Conservation (phyloP, 2,329 filamentous ascomycete genomes). For the Trichoderma cornu-damae region DNA sequence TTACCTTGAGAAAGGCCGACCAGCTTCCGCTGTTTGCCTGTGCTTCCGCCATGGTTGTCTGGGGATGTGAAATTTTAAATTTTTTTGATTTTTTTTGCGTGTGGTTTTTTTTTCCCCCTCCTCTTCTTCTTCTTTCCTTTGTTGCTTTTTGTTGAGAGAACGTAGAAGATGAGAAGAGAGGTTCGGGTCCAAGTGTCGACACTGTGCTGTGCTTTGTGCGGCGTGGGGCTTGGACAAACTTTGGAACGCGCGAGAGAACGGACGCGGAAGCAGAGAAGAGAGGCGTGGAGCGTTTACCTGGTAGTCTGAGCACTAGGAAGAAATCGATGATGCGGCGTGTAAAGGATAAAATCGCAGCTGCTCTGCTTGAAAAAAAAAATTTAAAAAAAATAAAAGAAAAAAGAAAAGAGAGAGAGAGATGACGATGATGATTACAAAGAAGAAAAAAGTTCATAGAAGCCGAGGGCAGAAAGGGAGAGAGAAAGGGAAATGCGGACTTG, state of each 20-base stretch:
- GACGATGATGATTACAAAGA: background rate
- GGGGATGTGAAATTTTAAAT: background rate
- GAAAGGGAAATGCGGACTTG: background rate
- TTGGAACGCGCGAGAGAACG: background rate
- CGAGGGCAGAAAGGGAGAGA: background rate
- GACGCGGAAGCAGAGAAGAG: background rate
- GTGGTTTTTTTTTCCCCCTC: too few relatives aligned
- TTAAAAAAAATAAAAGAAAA: background rate
- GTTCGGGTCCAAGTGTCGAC: too few relatives aligned
- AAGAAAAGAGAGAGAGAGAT: background rate
- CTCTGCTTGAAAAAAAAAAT: background rate
- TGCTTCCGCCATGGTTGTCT: constrained; percentile 30
- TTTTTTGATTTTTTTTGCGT: background rate
- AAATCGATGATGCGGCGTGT: background rate
- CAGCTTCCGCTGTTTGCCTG: constrained; percentile 44
- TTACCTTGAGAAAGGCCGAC: constrained; percentile 50
- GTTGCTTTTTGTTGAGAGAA: background rate
- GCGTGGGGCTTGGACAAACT: background rate
- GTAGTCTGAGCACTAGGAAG: background rate
- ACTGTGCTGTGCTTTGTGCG: background rate
- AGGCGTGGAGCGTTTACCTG: too few relatives aligned
- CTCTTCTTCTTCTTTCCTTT: too few relatives aligned
- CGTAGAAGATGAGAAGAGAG: background rate
- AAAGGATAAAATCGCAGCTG: background rate
- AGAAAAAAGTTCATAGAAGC: background rate